Base-by-base conservation (phyloP, 768 basidiomycete genomes). In the Kwoniella sp. region DNA sequence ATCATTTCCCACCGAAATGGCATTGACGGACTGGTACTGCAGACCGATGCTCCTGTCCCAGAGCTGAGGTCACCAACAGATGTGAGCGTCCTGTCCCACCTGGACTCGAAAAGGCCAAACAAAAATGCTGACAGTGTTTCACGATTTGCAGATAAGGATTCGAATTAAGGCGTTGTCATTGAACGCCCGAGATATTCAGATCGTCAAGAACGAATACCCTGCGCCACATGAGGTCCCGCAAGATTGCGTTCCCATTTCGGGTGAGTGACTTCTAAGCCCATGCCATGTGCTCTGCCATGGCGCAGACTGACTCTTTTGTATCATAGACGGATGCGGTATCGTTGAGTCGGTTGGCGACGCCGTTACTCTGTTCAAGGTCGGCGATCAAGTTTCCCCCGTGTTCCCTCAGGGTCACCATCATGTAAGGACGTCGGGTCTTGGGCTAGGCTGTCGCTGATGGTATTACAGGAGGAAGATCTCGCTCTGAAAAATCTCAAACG, bases 161-260 rank as follows among this genome's bases (percentile, higher is more conserved):
- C 69, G 71, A 46, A 75, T 80, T 70, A 72, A 70, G 33, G 70
- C 64, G n/a, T 67, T 80, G 26, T 71, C 70, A 2, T 58, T 80
- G 21, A 78, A 78, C 59, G 77, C 79, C 4, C 48, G 79, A 47
- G 79, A 80, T 56, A 54, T 72, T 10, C 79, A 80, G 55, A 78
- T 80, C 37, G 76, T 71, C 13, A 74, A 60, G 2, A 60, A 63
- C 21, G 58, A 70, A n/a, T 77, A 77, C 55, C 75, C 75, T 25
- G 73, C 75, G 15, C 75, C 75, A 3, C 75, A 77, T 60, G 67
- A 37, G 24, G 67, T 77, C 3, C 73, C 71, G 1, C 57, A 72
- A 21, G 60, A 70, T 29, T 56, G 67, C 19, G 75, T 77, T 15
- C 75, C 75, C 15, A 54, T 74, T 1, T 71, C 69, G n/a, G 69